Percentiles rank a stretch among this genome's conserved stretches.
These are phyloP conservation scores for Hamamelis virginiana DNA, from an alignment of 164 flowering plant genomes.

Conservation along the genomic window DNA sequence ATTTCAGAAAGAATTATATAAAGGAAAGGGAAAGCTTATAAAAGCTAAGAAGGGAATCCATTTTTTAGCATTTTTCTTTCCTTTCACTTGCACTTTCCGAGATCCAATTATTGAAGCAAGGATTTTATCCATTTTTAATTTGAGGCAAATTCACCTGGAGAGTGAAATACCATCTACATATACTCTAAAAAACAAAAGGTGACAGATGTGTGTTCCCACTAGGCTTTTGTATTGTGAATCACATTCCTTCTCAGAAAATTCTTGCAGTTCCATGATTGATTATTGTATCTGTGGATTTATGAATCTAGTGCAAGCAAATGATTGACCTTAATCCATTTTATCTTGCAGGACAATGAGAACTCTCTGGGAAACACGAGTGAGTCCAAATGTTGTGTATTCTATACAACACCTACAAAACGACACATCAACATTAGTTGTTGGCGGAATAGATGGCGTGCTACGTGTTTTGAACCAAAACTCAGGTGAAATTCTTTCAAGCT, in stretches of 20 bases:
- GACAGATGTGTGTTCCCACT: background rate
- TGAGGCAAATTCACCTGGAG: too few relatives aligned
- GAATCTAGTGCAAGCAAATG: background rate
- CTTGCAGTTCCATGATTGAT: background rate
- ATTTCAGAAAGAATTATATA: too few relatives aligned
- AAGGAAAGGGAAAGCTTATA: too few relatives aligned
- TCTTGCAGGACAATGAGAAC: slow-evolving; percentile 55
- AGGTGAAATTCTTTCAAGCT: slow-evolving; percentile 63
- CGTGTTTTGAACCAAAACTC: slow-evolving; percentile 60
- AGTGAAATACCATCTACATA: too few relatives aligned
- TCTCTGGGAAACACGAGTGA: slow-evolving; percentile 66
- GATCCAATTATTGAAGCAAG: too few relatives aligned
- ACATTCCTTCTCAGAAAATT: background rate
- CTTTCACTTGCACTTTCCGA: too few relatives aligned
- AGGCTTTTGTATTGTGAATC: background rate
- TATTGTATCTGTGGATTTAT: too few relatives aligned
- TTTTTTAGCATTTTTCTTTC: too few relatives aligned
- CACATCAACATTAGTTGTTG: slow-evolving; percentile 58
- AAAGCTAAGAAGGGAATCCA: too few relatives aligned
- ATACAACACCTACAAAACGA: slow-evolving; percentile 60
- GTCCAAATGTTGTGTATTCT: slow-evolving; percentile 76
- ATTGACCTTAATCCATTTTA: background rate
- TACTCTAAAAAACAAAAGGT: too few relatives aligned
- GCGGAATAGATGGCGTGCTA: slow-evolving; percentile 89
- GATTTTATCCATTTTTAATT: too few relatives aligned